These are phyloP conservation scores for Camelina sativa DNA, from an alignment of 345 rosid species.

Conservation along the genomic window DNA sequence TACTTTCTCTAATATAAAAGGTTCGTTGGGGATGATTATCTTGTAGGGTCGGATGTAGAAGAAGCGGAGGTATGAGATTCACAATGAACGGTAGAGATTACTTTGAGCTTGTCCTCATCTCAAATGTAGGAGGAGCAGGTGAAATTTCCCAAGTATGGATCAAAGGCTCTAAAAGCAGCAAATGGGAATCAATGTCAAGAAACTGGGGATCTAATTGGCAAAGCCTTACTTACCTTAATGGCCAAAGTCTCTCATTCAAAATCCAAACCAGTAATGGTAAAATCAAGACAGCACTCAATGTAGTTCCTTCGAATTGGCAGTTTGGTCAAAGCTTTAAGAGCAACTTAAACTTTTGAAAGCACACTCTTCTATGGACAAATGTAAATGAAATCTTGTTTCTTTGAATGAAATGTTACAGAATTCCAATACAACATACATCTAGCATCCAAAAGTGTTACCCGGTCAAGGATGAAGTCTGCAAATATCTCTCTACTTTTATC, in stretches of 20 bases:
- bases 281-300: conserved; percentile 50
- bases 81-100: conserved; percentile 64
- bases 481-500: conserved; percentile 46
- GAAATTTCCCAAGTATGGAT: conserved; percentile 60
- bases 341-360: conserved; percentile 55
- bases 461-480: conserved; percentile 9
- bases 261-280: conserved; percentile 56
- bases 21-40: conserved; percentile 1
- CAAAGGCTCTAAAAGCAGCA: conserved; percentile 58
- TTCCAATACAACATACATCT: conserved; percentile 23
- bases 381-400: conserved; percentile 29
- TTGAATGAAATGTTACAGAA: conserved; percentile 26
- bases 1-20: not conserved
- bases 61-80: conserved; percentile 69
- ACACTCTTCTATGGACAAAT: not conserved
- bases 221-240: conserved; percentile 63
- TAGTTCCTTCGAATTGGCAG: conserved; percentile 59
- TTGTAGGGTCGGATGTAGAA: conserved; percentile 61
- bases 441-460: conserved; percentile 25
- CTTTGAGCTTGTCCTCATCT: conserved; percentile 68
- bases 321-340: conserved; percentile 71
- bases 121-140: conserved; percentile 69
- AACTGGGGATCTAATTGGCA: conserved; percentile 81
- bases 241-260: conserved; percentile 67
- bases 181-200: conserved; percentile 66